Conservation (phyloP, 768 basidiomycete genomes). For the Paxillus rubicundulus region DNA sequence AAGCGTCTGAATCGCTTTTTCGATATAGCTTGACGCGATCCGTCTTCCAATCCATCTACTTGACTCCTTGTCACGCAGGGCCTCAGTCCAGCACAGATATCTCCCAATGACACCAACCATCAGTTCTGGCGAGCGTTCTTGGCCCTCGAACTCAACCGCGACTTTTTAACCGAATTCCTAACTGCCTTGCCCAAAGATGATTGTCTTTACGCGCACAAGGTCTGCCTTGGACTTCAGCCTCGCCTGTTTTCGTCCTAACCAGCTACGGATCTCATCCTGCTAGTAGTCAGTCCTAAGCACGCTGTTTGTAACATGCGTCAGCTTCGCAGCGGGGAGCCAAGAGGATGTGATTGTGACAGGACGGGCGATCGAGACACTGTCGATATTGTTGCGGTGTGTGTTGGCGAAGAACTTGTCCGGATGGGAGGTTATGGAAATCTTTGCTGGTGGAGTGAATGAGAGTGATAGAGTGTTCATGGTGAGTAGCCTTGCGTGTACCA, state of each 20-base stretch:
- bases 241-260: constrained; percentile 7
- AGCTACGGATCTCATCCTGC: constrained; percentile 10
- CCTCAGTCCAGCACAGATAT: constrained; percentile 40
- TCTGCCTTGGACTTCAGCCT: constrained; percentile 20
- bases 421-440: constrained; percentile 71
- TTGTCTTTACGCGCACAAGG: constrained; percentile 52
- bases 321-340: constrained; percentile 34
- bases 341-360: constrained; percentile 15
- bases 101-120: constrained; percentile 41
- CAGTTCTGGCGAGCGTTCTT: constrained; percentile 56
- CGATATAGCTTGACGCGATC: neutral
- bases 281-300: constrained; percentile 50
- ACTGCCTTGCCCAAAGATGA: constrained; percentile 44
- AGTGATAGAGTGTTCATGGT: constrained; percentile 62
- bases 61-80: constrained; percentile 33
- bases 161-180: constrained; percentile 43
- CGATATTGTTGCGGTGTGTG: constrained; percentile 44
- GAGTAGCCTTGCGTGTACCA: neutral
- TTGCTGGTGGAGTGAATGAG: constrained; percentile 56
- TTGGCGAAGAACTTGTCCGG: constrained; percentile 60
- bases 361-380: constrained; percentile 53
- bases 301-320: constrained; percentile 48
- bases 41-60: neutral
- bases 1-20: constrained; percentile 2
- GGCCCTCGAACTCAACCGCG: constrained; percentile 48